Evolutionary conservation across 176 grass and related monocot genomes (phyloP).

Genomic region (Coix lacrymajobi): DNA sequence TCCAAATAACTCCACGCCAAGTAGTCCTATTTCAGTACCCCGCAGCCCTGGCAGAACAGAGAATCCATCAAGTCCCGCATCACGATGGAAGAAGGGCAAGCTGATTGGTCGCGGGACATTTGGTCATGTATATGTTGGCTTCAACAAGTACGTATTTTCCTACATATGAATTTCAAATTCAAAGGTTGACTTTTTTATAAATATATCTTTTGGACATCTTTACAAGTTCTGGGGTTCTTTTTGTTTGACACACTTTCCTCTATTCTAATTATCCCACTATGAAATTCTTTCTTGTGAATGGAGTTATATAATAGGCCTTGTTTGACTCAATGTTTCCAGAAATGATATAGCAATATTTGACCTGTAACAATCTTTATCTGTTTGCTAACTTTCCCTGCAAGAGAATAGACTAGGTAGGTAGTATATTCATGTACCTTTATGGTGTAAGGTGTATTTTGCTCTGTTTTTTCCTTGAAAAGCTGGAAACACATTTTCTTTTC

Average conservation of each 20-base stretch:
- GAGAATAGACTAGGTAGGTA: neutral
- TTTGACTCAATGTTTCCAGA: neutral
- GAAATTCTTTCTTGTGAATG: neutral
- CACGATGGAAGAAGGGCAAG: slow-evolving; percentile 98
- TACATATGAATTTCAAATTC: neutral
- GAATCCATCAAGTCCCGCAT: slow-evolving; percentile 73
- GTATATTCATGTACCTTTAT: neutral
- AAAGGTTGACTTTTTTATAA: neutral
- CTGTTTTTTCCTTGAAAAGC: neutral
- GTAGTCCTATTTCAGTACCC: slow-evolving; percentile 61
- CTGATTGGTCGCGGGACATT: slow-evolving; percentile 90
- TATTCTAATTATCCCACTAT: neutral
- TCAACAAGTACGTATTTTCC: slow-evolving; percentile 75
- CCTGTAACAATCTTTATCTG: neutral
- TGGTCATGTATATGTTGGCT: slow-evolving; percentile 98
- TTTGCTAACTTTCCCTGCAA: neutral
- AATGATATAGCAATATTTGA: slow-evolving; percentile 1
- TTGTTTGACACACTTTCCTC: neutral
- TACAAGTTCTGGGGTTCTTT: slow-evolving; percentile 8
- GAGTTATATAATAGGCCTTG: neutral
- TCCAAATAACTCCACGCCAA: slow-evolving; percentile 69
- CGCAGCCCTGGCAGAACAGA: slow-evolving; percentile 82
- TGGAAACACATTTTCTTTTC: neutral
- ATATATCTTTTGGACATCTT: neutral
- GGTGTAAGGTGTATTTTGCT: neutral